These are phyloP conservation scores for Plantago lanceolata DNA, from an alignment of 305 asterid species.

Conservation along the genomic window DNA sequence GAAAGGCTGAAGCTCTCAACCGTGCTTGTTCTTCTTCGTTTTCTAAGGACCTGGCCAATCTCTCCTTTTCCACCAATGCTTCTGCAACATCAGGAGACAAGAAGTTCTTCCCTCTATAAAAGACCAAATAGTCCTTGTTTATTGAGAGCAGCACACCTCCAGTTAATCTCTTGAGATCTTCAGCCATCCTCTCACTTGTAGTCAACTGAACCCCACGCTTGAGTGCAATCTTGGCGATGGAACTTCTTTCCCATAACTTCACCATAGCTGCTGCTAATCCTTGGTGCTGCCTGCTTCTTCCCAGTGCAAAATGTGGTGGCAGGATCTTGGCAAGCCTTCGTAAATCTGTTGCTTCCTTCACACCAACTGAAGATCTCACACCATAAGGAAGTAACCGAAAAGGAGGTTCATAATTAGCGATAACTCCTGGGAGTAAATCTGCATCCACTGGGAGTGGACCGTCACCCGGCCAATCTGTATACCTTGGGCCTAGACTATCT, in stretches of 20 bases:
- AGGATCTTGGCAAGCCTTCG: constrained; percentile 82
- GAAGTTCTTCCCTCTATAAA: constrained; percentile 84
- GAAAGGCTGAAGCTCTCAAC: constrained; percentile 47
- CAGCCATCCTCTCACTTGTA: constrained; percentile 98
- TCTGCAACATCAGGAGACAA: constrained; percentile 82
- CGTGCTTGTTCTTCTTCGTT: constrained; percentile 94
- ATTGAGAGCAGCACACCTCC: constrained; percentile 79
- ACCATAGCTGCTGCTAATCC: constrained; percentile 90
- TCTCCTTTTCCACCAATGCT: constrained; percentile 84
- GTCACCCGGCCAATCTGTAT: constrained; percentile 86
- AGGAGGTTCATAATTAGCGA: constrained; percentile 69
- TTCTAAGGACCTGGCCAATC: constrained; percentile 65
- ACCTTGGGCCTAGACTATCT: constrained; percentile 81
- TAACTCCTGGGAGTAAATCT: constrained; percentile 75
- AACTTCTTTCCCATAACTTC: constrained; percentile 91
- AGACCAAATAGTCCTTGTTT: constrained; percentile 92
- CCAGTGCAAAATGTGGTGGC: constrained; percentile 96
- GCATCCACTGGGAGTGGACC: constrained; percentile 98
- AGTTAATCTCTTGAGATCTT: constrained; percentile 93
- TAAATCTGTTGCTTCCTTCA: constrained; percentile 71
- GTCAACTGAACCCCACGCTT: constrained; percentile 96
- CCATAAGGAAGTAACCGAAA: constrained; percentile 94
- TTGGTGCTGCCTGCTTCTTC: constrained; percentile 98
- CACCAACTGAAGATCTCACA: constrained; percentile 58
- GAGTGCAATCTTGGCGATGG: constrained; percentile 78